These are phyloP conservation scores for Acidiella bohemica DNA, from an alignment of 495 filamentous ascomycete species.

Conservation along the genomic window DNA sequence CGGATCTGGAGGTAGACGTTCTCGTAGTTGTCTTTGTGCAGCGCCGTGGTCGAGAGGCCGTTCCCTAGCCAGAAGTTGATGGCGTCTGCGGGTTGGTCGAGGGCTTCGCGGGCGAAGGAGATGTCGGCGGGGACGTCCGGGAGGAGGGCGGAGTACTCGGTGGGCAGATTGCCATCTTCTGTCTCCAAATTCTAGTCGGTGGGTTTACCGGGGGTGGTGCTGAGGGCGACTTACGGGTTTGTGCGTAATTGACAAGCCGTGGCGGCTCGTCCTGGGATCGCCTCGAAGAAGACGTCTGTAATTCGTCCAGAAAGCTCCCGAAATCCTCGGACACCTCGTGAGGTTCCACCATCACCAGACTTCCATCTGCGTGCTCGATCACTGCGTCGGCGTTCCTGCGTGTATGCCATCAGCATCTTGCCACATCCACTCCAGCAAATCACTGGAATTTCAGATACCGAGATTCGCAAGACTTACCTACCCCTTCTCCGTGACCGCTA, in stretches of 20 bases:
- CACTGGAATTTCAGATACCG: no score
- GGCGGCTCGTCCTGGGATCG: no score
- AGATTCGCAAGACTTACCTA: constrained; percentile 34
- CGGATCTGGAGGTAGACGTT: constrained; percentile 65
- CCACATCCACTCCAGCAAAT: no score
- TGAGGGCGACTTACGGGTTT: constrained; percentile 33
- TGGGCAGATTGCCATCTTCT: constrained; percentile 65
- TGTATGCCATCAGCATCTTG: neutral
- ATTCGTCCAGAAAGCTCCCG: constrained; percentile 23
- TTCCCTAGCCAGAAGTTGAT: constrained; percentile 73
- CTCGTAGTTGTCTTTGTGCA: constrained; percentile 71
- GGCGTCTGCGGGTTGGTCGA: constrained; percentile 48
- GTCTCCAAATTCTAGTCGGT: no score
- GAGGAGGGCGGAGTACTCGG: constrained; percentile 50
- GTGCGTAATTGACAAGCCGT: constrained; percentile 32
- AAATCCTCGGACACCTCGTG: constrained; percentile 29
- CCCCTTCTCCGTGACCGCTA: constrained; percentile 58
- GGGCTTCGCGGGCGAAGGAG: constrained; percentile 52
- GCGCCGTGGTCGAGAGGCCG: constrained; percentile 45
- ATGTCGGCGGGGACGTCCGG: constrained; percentile 42
- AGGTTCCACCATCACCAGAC: constrained; percentile 39
- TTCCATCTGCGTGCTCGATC: constrained; percentile 27
- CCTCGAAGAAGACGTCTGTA: constrained; percentile 12
- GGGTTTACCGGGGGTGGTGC: no score
- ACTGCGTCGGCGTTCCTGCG: constrained; percentile 49